Base-by-base conservation (phyloP, 345 rosid genomes). In the Euphorbia tirucalli region DNA sequence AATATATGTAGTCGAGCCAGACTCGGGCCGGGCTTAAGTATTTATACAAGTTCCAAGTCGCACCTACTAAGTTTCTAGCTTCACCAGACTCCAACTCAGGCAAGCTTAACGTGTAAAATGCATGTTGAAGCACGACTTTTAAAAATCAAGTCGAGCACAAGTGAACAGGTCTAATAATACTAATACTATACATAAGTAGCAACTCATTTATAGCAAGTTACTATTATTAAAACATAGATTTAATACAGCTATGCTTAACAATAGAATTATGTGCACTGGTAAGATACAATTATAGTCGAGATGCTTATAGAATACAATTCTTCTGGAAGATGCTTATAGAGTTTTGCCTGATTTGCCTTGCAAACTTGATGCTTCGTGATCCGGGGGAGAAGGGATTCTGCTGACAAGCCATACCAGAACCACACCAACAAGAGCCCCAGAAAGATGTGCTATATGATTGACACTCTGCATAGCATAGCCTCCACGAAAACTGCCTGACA, bases 371-470 rank as follows among this genome's bases (percentile, higher is more conserved):
- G 41, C 65, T 22, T 78, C 77, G 69, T 78, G 70, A 27, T 84
- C 85, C 24, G 71, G 75, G 78, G 84, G 70, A 15, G 88, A 74
- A 37, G 98, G 98, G 77, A 89, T 74, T 77, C 78, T 91, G 80
- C 93, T 85, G 31, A 93, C 82, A 66, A 88, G 86, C 97, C 96
- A 93, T 61, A 93, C 93, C 24, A 93, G 86, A 72, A 87, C 76
- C 27, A 86, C 98, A 65, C 96, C 96, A 9, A 91, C 71, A 62
- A 93, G 92, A 61, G 96, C 97, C 69, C 97, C 98, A 0, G 97
- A 93, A 65, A 93, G 92, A 83, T 93, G 98, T 0, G 96, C 97
- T 71, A 89, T 84, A 82, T 91, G 97, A 78, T 93, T 93, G 72
- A 93, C 91, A 56, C 88, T 80, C 81, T 91, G 97, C 77, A 89